Conservation (phyloP, 495 filamentous ascomycete species). For the Xylona heveae region DNA sequence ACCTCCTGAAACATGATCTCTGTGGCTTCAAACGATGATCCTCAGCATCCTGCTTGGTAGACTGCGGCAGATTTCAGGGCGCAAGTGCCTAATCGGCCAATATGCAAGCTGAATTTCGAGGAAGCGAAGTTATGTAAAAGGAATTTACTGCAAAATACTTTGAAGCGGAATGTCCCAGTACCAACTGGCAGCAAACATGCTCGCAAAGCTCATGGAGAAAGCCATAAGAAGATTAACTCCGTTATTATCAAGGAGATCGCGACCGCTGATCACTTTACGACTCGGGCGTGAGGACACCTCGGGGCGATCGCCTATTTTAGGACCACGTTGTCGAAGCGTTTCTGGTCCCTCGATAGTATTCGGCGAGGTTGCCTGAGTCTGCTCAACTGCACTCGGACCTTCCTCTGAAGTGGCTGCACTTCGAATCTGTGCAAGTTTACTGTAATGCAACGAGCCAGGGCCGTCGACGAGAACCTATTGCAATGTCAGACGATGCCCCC, state of each 20-base stretch:
- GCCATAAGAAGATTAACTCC: slow-evolving; percentile 87
- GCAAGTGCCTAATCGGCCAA: background rate
- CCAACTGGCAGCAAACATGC: slow-evolving; percentile 33
- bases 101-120: too few relatives aligned
- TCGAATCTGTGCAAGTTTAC: slow-evolving; percentile 7
- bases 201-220: slow-evolving; percentile 50
- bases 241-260: slow-evolving; percentile 78
- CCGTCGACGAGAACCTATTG: slow-evolving; percentile 7
- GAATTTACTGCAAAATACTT: background rate
- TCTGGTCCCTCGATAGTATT: too few relatives aligned
- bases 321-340: too few relatives aligned
- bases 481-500: background rate
- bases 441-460: slow-evolving; percentile 6
- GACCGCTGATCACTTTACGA: slow-evolving; percentile 47
- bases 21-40: slow-evolving; percentile 1
- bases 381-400: slow-evolving; percentile 6
- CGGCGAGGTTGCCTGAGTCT: slow-evolving; percentile 6
- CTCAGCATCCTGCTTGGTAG: background rate
- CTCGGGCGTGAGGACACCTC: slow-evolving; percentile 25
- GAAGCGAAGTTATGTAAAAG: too few relatives aligned
- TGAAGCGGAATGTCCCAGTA: slow-evolving; percentile 5
- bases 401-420: slow-evolving; percentile 5
- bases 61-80: background rate
- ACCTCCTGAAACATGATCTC: too few relatives aligned
- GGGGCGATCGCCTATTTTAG: too few relatives aligned